These are phyloP conservation scores for Megacollybia marginata DNA, from an alignment of 768 basidiomycete species.

Conservation along the genomic window DNA sequence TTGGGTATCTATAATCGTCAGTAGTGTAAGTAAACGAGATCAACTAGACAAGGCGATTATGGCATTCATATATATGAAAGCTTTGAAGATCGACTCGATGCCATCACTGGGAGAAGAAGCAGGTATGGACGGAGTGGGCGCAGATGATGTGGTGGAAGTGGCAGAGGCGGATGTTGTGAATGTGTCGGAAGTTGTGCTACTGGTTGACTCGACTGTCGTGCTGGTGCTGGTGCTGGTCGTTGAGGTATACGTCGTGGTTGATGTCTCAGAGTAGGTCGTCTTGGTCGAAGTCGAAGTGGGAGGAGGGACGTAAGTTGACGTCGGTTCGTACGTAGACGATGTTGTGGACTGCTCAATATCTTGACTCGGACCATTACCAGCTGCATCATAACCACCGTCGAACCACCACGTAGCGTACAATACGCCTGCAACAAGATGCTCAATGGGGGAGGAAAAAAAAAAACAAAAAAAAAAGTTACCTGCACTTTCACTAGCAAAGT, in stretches of 20 bases:
- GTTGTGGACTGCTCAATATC: conserved; percentile 10
- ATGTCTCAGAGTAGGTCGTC: conserved; percentile 6
- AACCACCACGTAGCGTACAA: conserved; percentile 58
- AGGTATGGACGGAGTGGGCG: too few species aligned
- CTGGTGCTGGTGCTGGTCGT: neutral
- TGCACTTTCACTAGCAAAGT: conserved; percentile 34
- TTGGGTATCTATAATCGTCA: too few species aligned
- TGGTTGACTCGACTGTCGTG: neutral
- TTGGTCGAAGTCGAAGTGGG: conserved; percentile 21
- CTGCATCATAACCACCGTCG: conserved; percentile 10
- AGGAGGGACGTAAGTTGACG: conserved; percentile 14
- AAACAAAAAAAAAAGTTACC: too few species aligned
- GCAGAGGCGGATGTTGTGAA: neutral
- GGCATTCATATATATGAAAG: too few species aligned
- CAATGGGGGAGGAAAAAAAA: too few species aligned
- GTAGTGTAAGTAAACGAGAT: too few species aligned
- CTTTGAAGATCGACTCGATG: too few species aligned
- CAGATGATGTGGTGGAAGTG: neutral
- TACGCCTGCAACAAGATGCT: conserved; percentile 47
- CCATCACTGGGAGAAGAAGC: too few species aligned
- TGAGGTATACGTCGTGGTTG: too few species aligned
- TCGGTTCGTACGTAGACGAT: conserved; percentile 13
- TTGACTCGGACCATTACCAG: conserved; percentile 7
- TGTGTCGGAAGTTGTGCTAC: neutral
- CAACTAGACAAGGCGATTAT: too few species aligned